A percentile compares a stretch with the other conserved stretches of the same genome.
phyloP scores from a whole-genome alignment of 495 filamentous ascomycete species.

The Collariella sp. region DNA sequence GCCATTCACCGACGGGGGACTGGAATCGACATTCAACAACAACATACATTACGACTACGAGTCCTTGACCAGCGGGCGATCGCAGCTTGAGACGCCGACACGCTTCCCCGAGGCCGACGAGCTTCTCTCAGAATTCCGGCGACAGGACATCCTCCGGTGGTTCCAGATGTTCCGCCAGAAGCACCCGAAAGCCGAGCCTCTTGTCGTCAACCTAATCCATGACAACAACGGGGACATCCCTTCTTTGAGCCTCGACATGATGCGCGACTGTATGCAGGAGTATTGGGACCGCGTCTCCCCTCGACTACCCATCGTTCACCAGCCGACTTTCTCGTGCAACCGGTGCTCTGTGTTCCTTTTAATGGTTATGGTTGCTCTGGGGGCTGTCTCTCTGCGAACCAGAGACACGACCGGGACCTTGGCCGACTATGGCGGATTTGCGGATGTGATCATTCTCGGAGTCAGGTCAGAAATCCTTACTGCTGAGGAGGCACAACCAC shows the following conservation, averaged over 20 bases:
- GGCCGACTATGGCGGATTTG: conserved; percentile 62
- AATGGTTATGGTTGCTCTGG: conserved; percentile 81
- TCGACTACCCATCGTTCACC: conserved; percentile 86
- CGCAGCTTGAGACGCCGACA: conserved; percentile 67
- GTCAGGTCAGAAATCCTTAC: conserved; percentile 82
- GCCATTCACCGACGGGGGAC: conserved; percentile 42
- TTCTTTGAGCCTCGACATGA: conserved; percentile 72
- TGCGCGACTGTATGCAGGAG: conserved; percentile 84
- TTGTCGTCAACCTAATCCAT: conserved; percentile 63
- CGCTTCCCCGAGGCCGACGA: conserved; percentile 63
- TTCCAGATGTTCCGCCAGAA: conserved; percentile 72
- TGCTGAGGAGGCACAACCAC: conserved; percentile 76
- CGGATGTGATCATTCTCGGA: conserved; percentile 76
- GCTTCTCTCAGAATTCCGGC: conserved; percentile 74
- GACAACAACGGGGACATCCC: conserved; percentile 61
- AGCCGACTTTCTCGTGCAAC: conserved; percentile 81
- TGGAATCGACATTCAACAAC: conserved; percentile 43
- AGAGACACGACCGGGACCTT: conserved; percentile 60
- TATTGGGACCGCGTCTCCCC: conserved; percentile 93
- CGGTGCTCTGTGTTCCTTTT: conserved; percentile 72
- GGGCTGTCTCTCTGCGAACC: conserved; percentile 78
- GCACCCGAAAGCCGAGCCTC: conserved; percentile 59
- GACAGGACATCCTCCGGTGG: conserved; percentile 65
- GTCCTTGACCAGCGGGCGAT: conserved; percentile 50
- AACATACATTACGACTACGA: conserved; percentile 46